A percentile compares a stretch with the other conserved stretches of the same genome.
phyloP scores from a whole-genome alignment of 2,329 filamentous ascomycete genomes.

The Exophiala sp. region DNA sequence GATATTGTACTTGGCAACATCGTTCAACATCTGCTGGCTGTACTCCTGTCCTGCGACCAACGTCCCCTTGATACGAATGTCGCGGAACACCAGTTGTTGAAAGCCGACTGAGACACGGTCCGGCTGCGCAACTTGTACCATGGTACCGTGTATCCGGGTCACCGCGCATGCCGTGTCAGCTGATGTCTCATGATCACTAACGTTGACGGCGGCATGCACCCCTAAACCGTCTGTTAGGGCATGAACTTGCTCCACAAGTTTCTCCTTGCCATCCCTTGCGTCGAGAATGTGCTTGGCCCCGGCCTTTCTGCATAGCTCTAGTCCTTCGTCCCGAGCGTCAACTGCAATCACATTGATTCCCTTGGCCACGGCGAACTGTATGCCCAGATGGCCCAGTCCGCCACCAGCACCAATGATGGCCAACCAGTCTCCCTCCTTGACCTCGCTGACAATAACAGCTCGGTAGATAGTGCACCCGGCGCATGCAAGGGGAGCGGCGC shows the following conservation, averaged over 20 bases:
- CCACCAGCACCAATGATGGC: slow-evolving; percentile 48
- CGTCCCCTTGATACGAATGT: slow-evolving; percentile 47
- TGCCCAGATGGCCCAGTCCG: slow-evolving; percentile 50
- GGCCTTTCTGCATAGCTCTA: slow-evolving; percentile 43
- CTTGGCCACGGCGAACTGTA: slow-evolving; percentile 47
- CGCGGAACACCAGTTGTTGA: slow-evolving; percentile 49
- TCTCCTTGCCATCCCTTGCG: slow-evolving; percentile 45
- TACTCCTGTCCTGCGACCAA: slow-evolving; percentile 42
- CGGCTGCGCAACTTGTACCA: slow-evolving; percentile 55
- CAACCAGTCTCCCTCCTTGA: slow-evolving; percentile 36
- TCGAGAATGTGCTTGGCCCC: slow-evolving; percentile 52
- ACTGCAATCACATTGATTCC: slow-evolving; percentile 50
- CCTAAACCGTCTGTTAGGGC: slow-evolving; percentile 46
- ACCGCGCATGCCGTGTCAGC: slow-evolving; percentile 50
- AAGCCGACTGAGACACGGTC: slow-evolving; percentile 37
- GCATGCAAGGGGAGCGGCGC: slow-evolving; percentile 53
- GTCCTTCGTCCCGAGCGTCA: slow-evolving; percentile 50
- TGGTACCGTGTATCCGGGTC: slow-evolving; percentile 54
- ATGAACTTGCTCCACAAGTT: slow-evolving; percentile 45
- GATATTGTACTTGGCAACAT: slow-evolving; percentile 44
- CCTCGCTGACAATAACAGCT: slow-evolving; percentile 40
- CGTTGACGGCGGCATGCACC: slow-evolving; percentile 49
- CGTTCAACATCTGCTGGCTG: slow-evolving; percentile 44
- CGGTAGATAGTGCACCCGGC: slow-evolving; percentile 50
- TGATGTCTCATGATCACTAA: slow-evolving; percentile 48